These are phyloP conservation scores for Cryphonectria naterciae DNA, from an alignment of 2,329 filamentous ascomycete genomes.

Conservation along the genomic window DNA sequence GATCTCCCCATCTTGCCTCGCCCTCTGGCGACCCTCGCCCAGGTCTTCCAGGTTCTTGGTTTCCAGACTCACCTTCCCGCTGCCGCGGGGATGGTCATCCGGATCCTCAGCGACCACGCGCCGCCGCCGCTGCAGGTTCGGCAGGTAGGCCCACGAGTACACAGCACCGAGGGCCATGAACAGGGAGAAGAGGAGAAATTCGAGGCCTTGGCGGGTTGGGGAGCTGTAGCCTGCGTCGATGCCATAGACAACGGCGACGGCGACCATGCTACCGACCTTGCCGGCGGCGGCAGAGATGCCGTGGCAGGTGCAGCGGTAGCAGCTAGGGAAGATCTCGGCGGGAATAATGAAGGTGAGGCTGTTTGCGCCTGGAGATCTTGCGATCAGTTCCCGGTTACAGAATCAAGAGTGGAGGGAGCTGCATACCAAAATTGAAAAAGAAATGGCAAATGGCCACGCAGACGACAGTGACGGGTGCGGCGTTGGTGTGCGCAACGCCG, in stretches of 20 bases:
- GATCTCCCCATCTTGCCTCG: conserved; percentile 48
- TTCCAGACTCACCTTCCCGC: conserved; percentile 44
- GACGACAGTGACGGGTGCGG: conserved; percentile 51
- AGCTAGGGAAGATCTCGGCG: conserved; percentile 67
- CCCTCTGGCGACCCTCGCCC: conserved; percentile 52
- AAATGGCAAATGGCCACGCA: conserved; percentile 58
- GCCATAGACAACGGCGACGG: conserved; percentile 54
- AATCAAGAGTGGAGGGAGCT: background rate
- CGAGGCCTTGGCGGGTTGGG: conserved; percentile 50
- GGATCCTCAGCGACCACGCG: conserved; percentile 27
- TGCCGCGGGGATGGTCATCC: conserved; percentile 12
- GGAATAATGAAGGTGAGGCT: conserved; percentile 67
- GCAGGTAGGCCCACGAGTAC: conserved; percentile 57
- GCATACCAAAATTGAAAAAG: conserved; percentile 58
- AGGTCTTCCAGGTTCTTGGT: conserved; percentile 55
- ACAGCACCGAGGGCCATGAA: conserved; percentile 54
- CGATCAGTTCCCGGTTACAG: background rate
- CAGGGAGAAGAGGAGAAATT: conserved; percentile 55
- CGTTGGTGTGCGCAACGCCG: conserved; percentile 46
- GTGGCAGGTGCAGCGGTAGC: conserved; percentile 65
- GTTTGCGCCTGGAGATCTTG: conserved; percentile 52
- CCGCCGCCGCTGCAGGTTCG: conserved; percentile 50
- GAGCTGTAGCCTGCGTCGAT: conserved; percentile 51
- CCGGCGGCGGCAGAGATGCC: conserved; percentile 65
- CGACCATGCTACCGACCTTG: conserved; percentile 60